Base-by-base conservation (phyloP, 768 basidiomycete species). In the Cystobasidium onofrii region DNA sequence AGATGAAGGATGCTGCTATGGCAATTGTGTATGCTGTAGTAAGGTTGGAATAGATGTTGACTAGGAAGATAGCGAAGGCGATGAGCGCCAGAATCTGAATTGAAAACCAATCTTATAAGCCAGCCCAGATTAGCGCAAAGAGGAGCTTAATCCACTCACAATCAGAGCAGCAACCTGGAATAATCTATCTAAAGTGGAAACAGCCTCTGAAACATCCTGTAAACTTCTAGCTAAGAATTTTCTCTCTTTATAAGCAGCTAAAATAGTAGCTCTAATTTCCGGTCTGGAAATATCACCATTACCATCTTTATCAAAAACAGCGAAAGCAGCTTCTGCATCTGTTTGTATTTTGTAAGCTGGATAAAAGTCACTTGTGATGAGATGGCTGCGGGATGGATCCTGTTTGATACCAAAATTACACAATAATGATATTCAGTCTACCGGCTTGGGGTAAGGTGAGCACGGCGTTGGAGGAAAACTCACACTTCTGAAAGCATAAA, bases 241-340 rank as follows among this genome's bases (percentile, higher is more conserved):
- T 1, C 90, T 87, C 79, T 91, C 90, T 79, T 88, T 89, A 83
- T 91, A 91, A 15, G 89, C 84, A 78, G 85, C 87, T 74, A 90
- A 81, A 29, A 90, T 79, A 33, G 84, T 85, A 31, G 85, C 83
- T 81, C 90, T 91, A 79, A 91, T 85, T 80, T 91, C 90, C 20
- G 85, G 83, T 43, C 87, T 86, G 17, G 88, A 87, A 34, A 90
- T 83, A 78, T 91, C 90, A 9, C 88, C 88, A 75, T 91, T 89
- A 78, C 85, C 84, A 79, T 91, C 90, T 76, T 83, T 85, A 74
- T 84, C 83, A 75, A 90, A 89, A 50, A 90, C 85, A 62, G 85
- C 85, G 83, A 91, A 91, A 1, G 89, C 90, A 13, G 83, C 83
- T 73, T 86, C 83, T 17, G 89, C 88, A 23, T 84, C 84, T 54